Evolutionary conservation across 345 rosid species (phyloP).

Genomic region (Sapria himalayana): DNA sequence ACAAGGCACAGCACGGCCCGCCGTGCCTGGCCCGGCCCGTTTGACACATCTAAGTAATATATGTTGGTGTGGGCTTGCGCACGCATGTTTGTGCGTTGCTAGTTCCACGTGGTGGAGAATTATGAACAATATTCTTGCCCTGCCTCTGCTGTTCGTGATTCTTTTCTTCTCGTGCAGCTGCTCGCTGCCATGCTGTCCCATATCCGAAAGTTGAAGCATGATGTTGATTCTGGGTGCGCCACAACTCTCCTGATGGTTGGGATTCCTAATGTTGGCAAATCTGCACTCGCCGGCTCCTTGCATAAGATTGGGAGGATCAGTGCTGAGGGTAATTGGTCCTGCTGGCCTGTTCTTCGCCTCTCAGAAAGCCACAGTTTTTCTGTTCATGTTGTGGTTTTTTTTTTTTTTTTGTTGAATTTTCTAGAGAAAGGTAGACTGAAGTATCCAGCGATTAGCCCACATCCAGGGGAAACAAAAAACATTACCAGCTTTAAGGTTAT

Average conservation of each 20-base stretch:
- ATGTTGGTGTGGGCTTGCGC: too few relatives aligned
- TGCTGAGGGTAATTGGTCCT: slow-evolving; percentile 31
- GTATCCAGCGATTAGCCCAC: slow-evolving; percentile 46
- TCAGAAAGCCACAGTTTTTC: not conserved
- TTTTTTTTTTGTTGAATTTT: not conserved
- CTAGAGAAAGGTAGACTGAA: slow-evolving; percentile 68
- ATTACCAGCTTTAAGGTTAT: slow-evolving; percentile 70
- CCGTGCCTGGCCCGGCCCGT: too few relatives aligned
- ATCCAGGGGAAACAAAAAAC: slow-evolving; percentile 74
- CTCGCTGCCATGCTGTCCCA: slow-evolving; percentile 56
- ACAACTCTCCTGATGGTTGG: slow-evolving; percentile 51
- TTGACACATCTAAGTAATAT: too few relatives aligned
- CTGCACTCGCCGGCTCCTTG: slow-evolving; percentile 63
- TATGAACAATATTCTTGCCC: too few relatives aligned
- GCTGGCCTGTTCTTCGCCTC: not conserved
- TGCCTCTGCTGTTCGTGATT: too few relatives aligned
- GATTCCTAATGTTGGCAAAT: slow-evolving; percentile 75
- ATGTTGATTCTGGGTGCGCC: slow-evolving; percentile 24
- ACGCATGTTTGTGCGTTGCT: too few relatives aligned
- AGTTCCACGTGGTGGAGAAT: too few relatives aligned
- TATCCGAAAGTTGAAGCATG: slow-evolving; percentile 30
- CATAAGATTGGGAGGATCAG: slow-evolving; percentile 74
- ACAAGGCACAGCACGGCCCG: too few relatives aligned
- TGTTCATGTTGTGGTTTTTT: not conserved
- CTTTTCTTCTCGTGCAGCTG: slow-evolving; percentile 23